Conservation (phyloP, 2,329 filamentous ascomycete species). For the Fusarium brachygibbosum region DNA sequence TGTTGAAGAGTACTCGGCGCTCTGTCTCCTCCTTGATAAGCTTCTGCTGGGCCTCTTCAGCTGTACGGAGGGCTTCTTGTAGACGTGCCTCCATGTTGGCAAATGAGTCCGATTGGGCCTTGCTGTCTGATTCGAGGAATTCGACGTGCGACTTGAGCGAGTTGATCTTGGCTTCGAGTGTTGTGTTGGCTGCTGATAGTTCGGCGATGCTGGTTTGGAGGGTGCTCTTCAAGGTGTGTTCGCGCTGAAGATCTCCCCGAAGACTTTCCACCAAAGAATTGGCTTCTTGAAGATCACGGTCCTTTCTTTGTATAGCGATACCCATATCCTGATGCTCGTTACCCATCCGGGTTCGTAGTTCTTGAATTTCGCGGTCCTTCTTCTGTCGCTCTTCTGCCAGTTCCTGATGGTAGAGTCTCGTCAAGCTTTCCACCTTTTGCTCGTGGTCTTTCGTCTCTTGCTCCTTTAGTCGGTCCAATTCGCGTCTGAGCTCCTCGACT, state of each 20-base stretch:
- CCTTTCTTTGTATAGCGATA: conserved; percentile 63
- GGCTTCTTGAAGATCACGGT: conserved; percentile 66
- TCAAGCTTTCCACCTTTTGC: conserved; percentile 75
- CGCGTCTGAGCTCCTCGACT: conserved; percentile 59
- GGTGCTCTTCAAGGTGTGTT: conserved; percentile 71
- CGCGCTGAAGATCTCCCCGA: conserved; percentile 68
- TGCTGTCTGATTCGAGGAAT: conserved; percentile 89
- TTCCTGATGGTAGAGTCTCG: conserved; percentile 72
- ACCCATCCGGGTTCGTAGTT: conserved; percentile 68
- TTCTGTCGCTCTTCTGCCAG: conserved; percentile 74
- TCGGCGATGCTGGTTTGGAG: conserved; percentile 68
- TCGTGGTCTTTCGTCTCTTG: conserved; percentile 70
- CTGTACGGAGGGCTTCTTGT: conserved; percentile 79
- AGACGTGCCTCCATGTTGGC: conserved; percentile 84
- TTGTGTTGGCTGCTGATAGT: conserved; percentile 71
- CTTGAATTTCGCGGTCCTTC: conserved; percentile 72
- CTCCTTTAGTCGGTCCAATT: conserved; percentile 59
- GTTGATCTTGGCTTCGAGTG: conserved; percentile 80
- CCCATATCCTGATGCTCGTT: conserved; percentile 67
- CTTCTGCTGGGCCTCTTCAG: conserved; percentile 81
- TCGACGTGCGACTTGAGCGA: conserved; percentile 85
- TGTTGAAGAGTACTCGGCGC: conserved; percentile 93
- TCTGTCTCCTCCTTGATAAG: conserved; percentile 92
- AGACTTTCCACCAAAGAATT: conserved; percentile 61
- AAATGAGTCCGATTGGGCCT: conserved; percentile 89